Conservation (phyloP, 2,329 filamentous ascomycete species). For the Sclerotinia spermophila region DNA sequence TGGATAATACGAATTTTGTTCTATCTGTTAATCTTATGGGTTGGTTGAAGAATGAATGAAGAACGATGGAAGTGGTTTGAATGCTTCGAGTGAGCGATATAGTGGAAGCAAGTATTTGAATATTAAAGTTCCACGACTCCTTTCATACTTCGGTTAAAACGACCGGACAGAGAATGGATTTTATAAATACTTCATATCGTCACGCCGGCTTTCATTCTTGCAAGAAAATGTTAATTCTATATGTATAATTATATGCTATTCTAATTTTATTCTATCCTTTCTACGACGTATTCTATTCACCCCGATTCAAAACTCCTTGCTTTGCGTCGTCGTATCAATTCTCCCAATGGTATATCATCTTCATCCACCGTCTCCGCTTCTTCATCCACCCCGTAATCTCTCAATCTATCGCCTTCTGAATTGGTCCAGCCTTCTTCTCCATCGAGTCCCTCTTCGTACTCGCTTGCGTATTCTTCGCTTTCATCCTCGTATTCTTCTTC, state of each 20-base stretch:
- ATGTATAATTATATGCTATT: not conserved
- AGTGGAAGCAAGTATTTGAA: not conserved
- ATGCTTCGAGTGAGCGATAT: too few relatives aligned
- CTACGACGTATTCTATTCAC: not conserved
- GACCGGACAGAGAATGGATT: not conserved
- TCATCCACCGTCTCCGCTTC: conserved; percentile 58
- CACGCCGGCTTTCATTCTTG: not conserved
- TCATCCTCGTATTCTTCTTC: conserved; percentile 28
- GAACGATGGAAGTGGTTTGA: too few relatives aligned
- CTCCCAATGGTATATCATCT: conserved; percentile 66
- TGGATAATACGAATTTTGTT: not conserved
- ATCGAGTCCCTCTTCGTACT: conserved; percentile 38
- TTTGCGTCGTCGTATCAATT: conserved; percentile 58
- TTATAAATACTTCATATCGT: not conserved
- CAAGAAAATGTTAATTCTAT: not conserved
- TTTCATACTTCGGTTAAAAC: not conserved
- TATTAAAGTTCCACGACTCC: not conserved
- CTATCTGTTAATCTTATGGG: not conserved
- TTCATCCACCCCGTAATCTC: conserved; percentile 78
- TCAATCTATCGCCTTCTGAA: conserved; percentile 67
- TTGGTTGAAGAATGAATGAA: not conserved
- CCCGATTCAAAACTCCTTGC: conserved; percentile 3
- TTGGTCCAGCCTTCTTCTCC: conserved; percentile 67
- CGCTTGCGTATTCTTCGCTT: conserved; percentile 35
- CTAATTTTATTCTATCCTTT: not conserved